These are phyloP conservation scores for Parafenestella ontariensis DNA, from an alignment of 2,329 filamentous ascomycete species.

Conservation along the genomic window DNA sequence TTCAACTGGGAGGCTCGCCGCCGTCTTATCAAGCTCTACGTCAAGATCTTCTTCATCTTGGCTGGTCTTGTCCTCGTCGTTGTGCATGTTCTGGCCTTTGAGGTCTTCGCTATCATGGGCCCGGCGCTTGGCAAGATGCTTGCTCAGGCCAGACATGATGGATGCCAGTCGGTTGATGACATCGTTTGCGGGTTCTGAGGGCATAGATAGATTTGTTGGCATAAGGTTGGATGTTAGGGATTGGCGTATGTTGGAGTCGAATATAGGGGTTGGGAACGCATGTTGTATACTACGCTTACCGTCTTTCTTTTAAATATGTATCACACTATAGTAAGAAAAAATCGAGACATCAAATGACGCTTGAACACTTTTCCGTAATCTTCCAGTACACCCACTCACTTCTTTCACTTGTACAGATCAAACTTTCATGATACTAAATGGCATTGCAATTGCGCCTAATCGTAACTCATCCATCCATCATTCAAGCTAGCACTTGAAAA, in stretches of 20 bases:
- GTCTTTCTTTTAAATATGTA: neutral
- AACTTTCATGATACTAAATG: neutral
- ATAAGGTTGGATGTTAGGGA: neutral
- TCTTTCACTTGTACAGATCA: no score
- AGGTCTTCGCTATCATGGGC: slow-evolving; percentile 60
- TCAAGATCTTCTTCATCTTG: slow-evolving; percentile 70
- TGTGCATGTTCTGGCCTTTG: slow-evolving; percentile 58
- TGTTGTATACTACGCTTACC: neutral
- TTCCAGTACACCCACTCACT: no score
- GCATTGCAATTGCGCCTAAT: neutral
- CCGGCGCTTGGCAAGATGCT: slow-evolving; percentile 32
- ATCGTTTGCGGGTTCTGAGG: no score
- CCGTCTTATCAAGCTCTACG: slow-evolving; percentile 75
- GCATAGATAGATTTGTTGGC: neutral
- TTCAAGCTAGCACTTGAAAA: neutral
- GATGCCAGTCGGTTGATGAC: no score
- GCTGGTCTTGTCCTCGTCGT: slow-evolving; percentile 58
- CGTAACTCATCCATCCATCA: neutral
- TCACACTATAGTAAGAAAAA: neutral
- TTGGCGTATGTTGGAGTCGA: slow-evolving; percentile 1
- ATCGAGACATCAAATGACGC: no score
- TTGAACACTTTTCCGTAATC: no score
- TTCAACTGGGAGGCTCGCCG: slow-evolving; percentile 76
- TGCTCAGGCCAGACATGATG: slow-evolving; percentile 24
- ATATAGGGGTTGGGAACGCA: neutral